Conservation (phyloP, 345 rosid species). For the Pistacia atlantica region DNA sequence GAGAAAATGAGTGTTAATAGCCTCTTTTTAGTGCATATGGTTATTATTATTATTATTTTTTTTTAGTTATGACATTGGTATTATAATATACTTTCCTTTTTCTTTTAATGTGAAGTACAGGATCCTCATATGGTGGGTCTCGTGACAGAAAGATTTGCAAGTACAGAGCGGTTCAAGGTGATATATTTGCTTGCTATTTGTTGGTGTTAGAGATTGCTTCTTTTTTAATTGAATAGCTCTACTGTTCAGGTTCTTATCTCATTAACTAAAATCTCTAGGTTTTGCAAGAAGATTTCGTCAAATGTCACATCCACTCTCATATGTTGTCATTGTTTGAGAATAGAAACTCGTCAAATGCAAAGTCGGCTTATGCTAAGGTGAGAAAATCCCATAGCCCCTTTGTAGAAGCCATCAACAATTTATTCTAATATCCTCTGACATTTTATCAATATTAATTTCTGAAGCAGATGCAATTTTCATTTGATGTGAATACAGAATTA, state of each 20-base stretch:
- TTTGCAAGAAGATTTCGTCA: slow-evolving; percentile 82
- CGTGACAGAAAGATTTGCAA: slow-evolving; percentile 68
- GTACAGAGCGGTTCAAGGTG: slow-evolving; percentile 60
- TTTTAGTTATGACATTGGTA: too few species aligned
- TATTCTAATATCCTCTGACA: neutral
- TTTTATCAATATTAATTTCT: neutral
- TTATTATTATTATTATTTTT: too few species aligned
- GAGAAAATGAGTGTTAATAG: too few species aligned
- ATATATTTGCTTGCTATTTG: neutral
- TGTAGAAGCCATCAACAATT: neutral
- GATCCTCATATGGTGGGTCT: slow-evolving; percentile 86
- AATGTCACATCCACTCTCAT: slow-evolving; percentile 69
- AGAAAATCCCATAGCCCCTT: slow-evolving; percentile 13
- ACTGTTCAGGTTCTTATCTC: neutral
- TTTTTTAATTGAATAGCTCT: neutral
- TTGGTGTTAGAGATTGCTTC: neutral
- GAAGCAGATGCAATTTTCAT: too few species aligned
- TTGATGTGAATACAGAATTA: too few species aligned
- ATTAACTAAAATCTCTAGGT: slow-evolving; percentile 43
- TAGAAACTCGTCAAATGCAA: slow-evolving; percentile 20
- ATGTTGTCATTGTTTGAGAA: slow-evolving; percentile 53
- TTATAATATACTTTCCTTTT: too few species aligned
- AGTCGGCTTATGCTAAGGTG: slow-evolving; percentile 62
- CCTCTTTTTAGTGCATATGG: too few species aligned
- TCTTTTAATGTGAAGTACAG: slow-evolving; percentile 31